Percentiles rank a stretch among this genome's conserved stretches.
Evolutionary conservation across 257 asterid species (phyloP).

Genomic region (Nicotiana otophora): DNA sequence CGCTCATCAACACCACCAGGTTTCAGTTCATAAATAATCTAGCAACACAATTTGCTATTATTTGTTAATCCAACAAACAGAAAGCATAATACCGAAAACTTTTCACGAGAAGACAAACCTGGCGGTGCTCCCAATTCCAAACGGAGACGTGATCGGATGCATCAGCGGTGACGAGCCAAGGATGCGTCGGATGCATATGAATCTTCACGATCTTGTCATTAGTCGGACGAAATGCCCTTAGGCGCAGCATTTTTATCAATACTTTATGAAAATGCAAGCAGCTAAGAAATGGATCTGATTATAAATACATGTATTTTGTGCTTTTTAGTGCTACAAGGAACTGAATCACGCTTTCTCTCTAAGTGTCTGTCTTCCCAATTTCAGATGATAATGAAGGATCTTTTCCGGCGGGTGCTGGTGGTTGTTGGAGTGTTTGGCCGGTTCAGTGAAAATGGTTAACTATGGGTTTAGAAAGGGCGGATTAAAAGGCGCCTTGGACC

Average conservation of each 20-base stretch:
- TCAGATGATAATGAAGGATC: background rate
- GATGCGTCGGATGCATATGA: slow-evolving; percentile 97
- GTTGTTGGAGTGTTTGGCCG: background rate
- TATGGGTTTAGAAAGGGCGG: background rate
- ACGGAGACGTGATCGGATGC: slow-evolving; percentile 99
- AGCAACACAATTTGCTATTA: background rate
- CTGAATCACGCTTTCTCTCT: too few species aligned
- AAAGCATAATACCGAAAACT: background rate
- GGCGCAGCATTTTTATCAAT: slow-evolving; percentile 49
- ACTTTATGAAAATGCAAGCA: background rate
- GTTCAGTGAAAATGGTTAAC: background rate
- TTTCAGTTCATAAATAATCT: slow-evolving; percentile 96
- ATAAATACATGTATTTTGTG: background rate
- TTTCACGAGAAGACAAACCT: slow-evolving; percentile 36
- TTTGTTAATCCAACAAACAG: slow-evolving; percentile 5
- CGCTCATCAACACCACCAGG: slow-evolving; percentile 99
- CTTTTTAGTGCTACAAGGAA: too few species aligned
- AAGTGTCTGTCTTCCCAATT: too few species aligned
- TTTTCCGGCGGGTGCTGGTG: background rate
- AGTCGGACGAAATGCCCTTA: slow-evolving; percentile 90
- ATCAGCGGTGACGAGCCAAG: slow-evolving; percentile 97
- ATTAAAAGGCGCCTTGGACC: background rate
- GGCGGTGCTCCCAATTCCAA: slow-evolving; percentile 99
- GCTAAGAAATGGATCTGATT: slow-evolving; percentile 16
- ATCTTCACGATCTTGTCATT: slow-evolving; percentile 93